A percentile compares a stretch with the other conserved stretches of the same genome.
These are phyloP conservation scores for Termitomyces sp. DNA, from an alignment of 768 basidiomycete genomes.

Conservation along the genomic window DNA sequence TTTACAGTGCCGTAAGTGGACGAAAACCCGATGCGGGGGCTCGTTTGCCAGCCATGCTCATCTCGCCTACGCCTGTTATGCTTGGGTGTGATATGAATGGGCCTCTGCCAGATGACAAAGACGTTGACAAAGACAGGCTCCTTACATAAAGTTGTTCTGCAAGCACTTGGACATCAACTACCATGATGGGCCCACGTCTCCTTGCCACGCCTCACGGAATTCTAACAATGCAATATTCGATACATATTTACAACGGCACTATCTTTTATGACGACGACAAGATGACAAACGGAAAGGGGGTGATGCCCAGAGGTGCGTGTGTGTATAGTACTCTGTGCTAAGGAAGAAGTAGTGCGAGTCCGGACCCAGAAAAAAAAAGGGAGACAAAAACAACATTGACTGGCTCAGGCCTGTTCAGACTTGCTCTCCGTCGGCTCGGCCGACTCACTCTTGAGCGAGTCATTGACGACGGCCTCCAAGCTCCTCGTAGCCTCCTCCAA, in stretches of 20 bases:
- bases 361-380: background rate
- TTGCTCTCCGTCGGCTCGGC: background rate
- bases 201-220: background rate
- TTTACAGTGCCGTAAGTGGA: no score
- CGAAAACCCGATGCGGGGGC: background rate
- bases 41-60: background rate
- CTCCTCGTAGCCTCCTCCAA: slow-evolving; percentile 27
- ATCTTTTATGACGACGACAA: background rate
- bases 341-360: background rate
- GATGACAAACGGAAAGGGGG: background rate
- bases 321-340: background rate
- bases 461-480: slow-evolving; percentile 23
- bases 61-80: background rate
- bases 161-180: slow-evolving; percentile 30
- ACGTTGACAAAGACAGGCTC: slow-evolving; percentile 35
- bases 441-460: slow-evolving; percentile 23
- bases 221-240: background rate
- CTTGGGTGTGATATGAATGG: slow-evolving; percentile 1
- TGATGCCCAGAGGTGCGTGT: background rate
- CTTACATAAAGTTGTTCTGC: slow-evolving; percentile 33
- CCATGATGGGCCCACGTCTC: slow-evolving; percentile 15
- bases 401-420: background rate
- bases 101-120: slow-evolving; percentile 35
- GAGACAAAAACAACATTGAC: no score
- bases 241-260: slow-evolving; percentile 5